Percentiles rank a stretch among this genome's conserved stretches.
Conservation (phyloP, 2,329 filamentous ascomycete genomes). For the Hypoxylon sp. region DNA sequence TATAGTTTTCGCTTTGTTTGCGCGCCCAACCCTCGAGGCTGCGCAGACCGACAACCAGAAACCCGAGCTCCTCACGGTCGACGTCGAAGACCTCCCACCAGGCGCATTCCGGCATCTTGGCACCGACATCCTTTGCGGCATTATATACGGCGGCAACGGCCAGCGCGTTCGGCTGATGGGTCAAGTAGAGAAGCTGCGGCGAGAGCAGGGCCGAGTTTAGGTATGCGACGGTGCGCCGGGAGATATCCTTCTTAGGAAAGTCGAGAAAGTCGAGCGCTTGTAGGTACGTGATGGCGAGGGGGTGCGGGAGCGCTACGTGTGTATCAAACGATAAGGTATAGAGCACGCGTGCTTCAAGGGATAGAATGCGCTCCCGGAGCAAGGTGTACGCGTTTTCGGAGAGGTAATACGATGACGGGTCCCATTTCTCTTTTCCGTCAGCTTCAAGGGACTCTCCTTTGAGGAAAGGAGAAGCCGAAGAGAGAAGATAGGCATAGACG, state of each 20-base stretch:
- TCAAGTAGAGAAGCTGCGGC: conserved; percentile 89
- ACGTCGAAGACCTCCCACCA: conserved; percentile 99
- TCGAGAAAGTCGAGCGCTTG: conserved; percentile 82
- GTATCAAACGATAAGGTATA: conserved; percentile 82
- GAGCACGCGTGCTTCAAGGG: conserved; percentile 82
- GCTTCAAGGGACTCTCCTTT: conserved; percentile 42
- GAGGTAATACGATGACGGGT: conserved; percentile 73
- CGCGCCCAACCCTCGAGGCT: conserved; percentile 79
- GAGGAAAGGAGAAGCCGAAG: conserved; percentile 68
- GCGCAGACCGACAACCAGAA: conserved; percentile 85
- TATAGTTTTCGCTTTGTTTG: conserved; percentile 68
- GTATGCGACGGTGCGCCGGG: conserved; percentile 76
- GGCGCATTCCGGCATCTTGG: conserved; percentile 82
- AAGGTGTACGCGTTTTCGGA: conserved; percentile 78
- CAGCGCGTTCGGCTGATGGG: conserved; percentile 87
- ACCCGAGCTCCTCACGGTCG: conserved; percentile 92
- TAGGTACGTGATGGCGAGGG: conserved; percentile 89
- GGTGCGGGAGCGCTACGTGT: conserved; percentile 86
- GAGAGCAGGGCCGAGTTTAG: conserved; percentile 89
- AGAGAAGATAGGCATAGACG: conserved; percentile 84
- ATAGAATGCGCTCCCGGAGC: conserved; percentile 73
- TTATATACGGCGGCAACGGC: conserved; percentile 92
- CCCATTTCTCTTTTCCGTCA: conserved; percentile 37
- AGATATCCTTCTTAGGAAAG: conserved; percentile 63
- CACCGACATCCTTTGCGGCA: conserved; percentile 80